Evolutionary conservation across 2,329 filamentous ascomycete species (phyloP).

Genomic region (Sphaerostilbella broomeana): DNA sequence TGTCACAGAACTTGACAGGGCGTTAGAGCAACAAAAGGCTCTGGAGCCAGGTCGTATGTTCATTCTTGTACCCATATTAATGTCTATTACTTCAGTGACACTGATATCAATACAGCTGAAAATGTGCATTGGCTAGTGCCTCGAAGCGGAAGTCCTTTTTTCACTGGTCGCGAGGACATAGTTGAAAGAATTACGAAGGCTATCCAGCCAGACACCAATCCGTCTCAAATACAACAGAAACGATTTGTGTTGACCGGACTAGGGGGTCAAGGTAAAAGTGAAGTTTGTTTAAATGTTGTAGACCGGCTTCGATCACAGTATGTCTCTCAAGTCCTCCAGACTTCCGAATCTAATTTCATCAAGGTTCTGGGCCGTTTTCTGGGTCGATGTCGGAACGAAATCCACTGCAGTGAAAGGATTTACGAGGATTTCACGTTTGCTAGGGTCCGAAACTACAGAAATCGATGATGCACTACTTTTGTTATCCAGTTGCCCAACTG

Average conservation of each 20-base stretch:
- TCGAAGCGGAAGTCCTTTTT: background rate
- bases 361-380: conserved; percentile 12
- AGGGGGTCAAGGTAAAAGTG: conserved; percentile 9
- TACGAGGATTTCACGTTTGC: background rate
- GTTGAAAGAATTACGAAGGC: background rate
- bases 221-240: background rate
- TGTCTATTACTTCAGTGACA: background rate
- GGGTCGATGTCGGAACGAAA: conserved; percentile 3
- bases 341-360: background rate
- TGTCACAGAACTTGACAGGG: background rate
- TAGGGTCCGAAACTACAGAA: background rate
- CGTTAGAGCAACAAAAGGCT: background rate
- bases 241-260: conserved; percentile 6
- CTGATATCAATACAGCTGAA: background rate
- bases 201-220: background rate
- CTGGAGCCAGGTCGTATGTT: conserved; percentile 3
- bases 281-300: conserved; percentile 5
- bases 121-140: conserved; percentile 6
- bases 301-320: conserved; percentile 4
- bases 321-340: background rate
- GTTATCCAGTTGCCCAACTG: background rate
- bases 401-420: background rate
- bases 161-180: conserved; percentile 6
- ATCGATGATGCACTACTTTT: background rate
- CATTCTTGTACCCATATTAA: background rate